A percentile compares a stretch with the other conserved stretches of the same genome.
Conservation (phyloP, 768 basidiomycete genomes). For the Cantharellus anzutake region DNA sequence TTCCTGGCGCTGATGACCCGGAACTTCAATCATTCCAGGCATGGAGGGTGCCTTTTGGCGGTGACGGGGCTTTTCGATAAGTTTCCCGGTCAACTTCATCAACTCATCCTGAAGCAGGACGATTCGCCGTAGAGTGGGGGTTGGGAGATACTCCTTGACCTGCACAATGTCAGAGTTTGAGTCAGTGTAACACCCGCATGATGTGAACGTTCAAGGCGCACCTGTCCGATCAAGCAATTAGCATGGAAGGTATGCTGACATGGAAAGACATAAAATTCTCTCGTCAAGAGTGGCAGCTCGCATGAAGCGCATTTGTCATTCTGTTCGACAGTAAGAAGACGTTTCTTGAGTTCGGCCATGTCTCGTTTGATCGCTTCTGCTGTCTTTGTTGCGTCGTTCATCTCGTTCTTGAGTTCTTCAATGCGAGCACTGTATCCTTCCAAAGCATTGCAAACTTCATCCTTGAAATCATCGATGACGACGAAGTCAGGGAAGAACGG, state of each 20-base stretch:
- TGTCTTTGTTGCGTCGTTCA: conserved; percentile 86
- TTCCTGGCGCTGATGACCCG: conserved; percentile 35
- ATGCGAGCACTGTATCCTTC: conserved; percentile 90
- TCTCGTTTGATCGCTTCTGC: conserved; percentile 90
- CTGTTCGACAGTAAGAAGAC: conserved; percentile 82
- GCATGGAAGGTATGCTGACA: conserved; percentile 97
- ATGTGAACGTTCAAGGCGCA: conserved; percentile 23
- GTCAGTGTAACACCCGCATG: background rate
- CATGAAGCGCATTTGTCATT: conserved; percentile 78
- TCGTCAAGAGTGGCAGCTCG: conserved; percentile 48
- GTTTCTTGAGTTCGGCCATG: conserved; percentile 62
- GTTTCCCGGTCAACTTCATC: conserved; percentile 23
- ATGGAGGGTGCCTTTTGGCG: conserved; percentile 9
- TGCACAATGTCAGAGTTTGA: conserved; percentile 17
- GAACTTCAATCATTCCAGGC: conserved; percentile 10
- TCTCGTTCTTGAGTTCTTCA: conserved; percentile 73
- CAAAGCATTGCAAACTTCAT: conserved; percentile 89
- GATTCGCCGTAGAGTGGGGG: conserved; percentile 66
- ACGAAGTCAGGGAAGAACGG: conserved; percentile 99
- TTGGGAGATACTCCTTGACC: conserved; percentile 84
- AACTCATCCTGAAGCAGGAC: conserved; percentile 72
- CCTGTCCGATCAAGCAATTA: conserved; percentile 88
- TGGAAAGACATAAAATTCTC: conserved; percentile 97
- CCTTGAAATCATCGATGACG: conserved; percentile 98
- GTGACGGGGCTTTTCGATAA: background rate